A percentile compares a stretch with the other conserved stretches of the same genome.
phyloP scores from a whole-genome alignment of 2,329 filamentous ascomycete genomes.

The Fusarium pseudonygamai region DNA sequence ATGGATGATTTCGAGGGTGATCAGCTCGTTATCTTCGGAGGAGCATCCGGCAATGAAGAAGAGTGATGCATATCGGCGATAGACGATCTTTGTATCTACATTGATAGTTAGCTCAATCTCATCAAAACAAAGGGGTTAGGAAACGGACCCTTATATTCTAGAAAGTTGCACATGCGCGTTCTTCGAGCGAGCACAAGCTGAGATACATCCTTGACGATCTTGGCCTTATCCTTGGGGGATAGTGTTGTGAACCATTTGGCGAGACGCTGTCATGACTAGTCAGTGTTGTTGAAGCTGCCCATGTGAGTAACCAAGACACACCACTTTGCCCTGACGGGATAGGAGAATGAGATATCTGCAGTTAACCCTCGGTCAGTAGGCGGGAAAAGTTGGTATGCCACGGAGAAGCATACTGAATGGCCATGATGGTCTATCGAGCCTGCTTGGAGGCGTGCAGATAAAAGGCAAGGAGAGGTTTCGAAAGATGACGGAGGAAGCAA shows the following conservation, averaged over 20 bases:
- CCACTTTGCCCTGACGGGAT: constrained; percentile 98
- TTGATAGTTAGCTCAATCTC: constrained; percentile 8
- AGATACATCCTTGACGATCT: constrained; percentile 99
- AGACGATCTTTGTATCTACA: constrained; percentile 96
- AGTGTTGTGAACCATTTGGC: constrained; percentile 99
- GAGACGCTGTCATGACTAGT: constrained; percentile 73
- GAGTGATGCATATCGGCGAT: constrained; percentile 96
- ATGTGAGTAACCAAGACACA: constrained; percentile 62
- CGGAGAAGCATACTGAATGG: constrained; percentile 54
- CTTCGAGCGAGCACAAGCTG: constrained; percentile 95
- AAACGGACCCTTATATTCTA: constrained; percentile 92
- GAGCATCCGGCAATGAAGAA: constrained; percentile 99
- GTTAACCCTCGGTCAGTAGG: constrained; percentile 36
- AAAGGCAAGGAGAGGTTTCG: constrained; percentile 20
- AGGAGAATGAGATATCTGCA: constrained; percentile 94
- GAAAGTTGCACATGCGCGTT: constrained; percentile 99
- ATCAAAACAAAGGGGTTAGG: constrained; percentile 10
- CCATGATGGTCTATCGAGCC: constrained; percentile 49
- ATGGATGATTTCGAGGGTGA: constrained; percentile 98
- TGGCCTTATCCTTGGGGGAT: constrained; percentile 97
- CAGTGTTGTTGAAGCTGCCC: constrained; percentile 25
- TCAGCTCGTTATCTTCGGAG: constrained; percentile 97
- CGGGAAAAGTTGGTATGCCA: constrained; percentile 1
- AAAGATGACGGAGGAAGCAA: constrained; percentile 36
- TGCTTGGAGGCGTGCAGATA: constrained; percentile 36